Evolutionary conservation across 2,329 filamentous ascomycete genomes (phyloP), one percentile per base, ranked within the genome.

Genomic region (Penicillium corylophilum): DNA sequence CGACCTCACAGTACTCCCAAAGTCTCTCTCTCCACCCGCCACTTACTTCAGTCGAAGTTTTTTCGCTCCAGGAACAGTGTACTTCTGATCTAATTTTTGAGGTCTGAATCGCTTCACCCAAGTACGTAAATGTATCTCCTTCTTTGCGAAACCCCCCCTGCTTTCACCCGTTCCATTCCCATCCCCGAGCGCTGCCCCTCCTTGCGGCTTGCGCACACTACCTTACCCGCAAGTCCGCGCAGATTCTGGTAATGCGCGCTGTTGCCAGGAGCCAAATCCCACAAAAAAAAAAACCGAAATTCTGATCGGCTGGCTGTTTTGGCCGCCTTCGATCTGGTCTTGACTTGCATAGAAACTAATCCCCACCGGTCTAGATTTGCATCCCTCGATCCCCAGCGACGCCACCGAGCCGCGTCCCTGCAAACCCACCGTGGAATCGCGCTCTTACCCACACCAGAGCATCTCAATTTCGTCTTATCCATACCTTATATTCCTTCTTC

Each of bases 351-450:
- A 39, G 26, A 50, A 42, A 55, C 55, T 61, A 54, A 60, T 44
- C 55, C 50, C 50, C 58, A 60, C 57, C 31, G 53, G 52, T 60
- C 53, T 59, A 63, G 61, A 61, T 56, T 61, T 50, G 41, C 39
- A 53, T 56, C 53, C 42, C 50, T 50, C 57, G 45, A 51, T 57
- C 53, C 48, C 55, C 51, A 58, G 54, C 48, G 36, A 53, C 61
- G 60, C 56, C 54, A 61, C 51, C 44, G 26, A 58, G 20, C 56
- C 46, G 51, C 54, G 53, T 54, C 53, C 46, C 57, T 54, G 41
- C 44, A 53, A 51, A 51, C 40, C 31, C 36, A 50, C 50, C 31
- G 36, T 44, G 39, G 35, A 51, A 45, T 33, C 48, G 39, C 45
- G 15, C 36, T 47, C 20, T 22, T 35, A 29, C 41, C 18, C 43